Conservation (phyloP, 257 asterid species). For the Solanum sitiens region DNA sequence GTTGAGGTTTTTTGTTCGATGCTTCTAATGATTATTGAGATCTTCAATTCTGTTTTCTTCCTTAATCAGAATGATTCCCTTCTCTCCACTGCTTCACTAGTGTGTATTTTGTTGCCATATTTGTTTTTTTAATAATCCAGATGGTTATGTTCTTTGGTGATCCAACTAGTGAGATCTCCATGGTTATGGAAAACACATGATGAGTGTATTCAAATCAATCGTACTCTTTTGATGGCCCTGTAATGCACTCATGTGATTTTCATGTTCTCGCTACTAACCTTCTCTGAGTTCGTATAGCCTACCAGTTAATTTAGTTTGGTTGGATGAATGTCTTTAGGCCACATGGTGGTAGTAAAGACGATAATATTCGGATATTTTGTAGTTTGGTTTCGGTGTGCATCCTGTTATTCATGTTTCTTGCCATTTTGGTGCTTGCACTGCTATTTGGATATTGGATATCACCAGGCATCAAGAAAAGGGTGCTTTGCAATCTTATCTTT, state of each 20-base stretch:
- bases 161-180: neutral
- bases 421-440: neutral
- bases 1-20: neutral
- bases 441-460: neutral
- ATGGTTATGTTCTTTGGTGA: neutral
- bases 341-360: too few species aligned
- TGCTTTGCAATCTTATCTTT: neutral
- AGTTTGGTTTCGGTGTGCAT: neutral
- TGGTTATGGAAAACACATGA: neutral
- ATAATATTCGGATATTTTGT: neutral
- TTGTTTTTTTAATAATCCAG: neutral
- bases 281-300: neutral
- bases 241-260: neutral
- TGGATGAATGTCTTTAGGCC: neutral
- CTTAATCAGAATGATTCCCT: neutral
- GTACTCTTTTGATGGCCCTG: neutral
- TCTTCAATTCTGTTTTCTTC: neutral
- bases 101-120: neutral
- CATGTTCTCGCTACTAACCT: neutral
- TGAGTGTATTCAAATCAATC: neutral
- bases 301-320: neutral
- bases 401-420: neutral
- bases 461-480: neutral
- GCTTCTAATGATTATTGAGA: neutral
- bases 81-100: neutral